A percentile compares a stretch with the other conserved stretches of the same genome.
Conservation (phyloP, 345 rosid genomes). For the Linum trigynum region DNA sequence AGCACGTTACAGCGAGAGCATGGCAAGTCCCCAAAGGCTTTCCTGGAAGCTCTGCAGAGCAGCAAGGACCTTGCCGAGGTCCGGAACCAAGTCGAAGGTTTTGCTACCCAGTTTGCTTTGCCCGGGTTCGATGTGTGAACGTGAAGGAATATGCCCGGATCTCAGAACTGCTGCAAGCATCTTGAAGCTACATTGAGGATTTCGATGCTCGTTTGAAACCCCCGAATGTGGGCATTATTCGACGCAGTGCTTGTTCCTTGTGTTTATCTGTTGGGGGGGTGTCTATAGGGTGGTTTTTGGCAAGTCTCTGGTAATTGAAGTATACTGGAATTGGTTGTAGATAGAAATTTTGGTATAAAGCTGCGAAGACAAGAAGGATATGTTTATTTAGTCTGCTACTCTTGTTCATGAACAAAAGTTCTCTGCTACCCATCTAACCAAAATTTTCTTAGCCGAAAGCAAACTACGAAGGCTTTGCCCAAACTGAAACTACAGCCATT, state of each 20-base stretch:
- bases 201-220: background rate
- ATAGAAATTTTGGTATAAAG: background rate
- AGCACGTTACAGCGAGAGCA: constrained; percentile 58
- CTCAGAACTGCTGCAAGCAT: background rate
- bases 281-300: background rate
- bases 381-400: too few relatives aligned
- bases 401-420: too few relatives aligned
- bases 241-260: background rate
- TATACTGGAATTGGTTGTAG: background rate
- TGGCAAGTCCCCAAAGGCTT: constrained; percentile 57
- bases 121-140: constrained; percentile 63
- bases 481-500: too few relatives aligned
- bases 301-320: background rate
- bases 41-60: constrained; percentile 50
- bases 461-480: too few relatives aligned
- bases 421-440: too few relatives aligned
- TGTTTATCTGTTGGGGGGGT: background rate
- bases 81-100: constrained; percentile 65
- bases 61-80: constrained; percentile 69
- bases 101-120: constrained; percentile 83
- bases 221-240: background rate
- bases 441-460: too few relatives aligned
- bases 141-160: background rate
- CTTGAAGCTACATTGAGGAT: background rate
- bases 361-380: background rate